These are phyloP conservation scores for Trichoderma sp. DNA, from an alignment of 2,329 filamentous ascomycete genomes.

Conservation along the genomic window DNA sequence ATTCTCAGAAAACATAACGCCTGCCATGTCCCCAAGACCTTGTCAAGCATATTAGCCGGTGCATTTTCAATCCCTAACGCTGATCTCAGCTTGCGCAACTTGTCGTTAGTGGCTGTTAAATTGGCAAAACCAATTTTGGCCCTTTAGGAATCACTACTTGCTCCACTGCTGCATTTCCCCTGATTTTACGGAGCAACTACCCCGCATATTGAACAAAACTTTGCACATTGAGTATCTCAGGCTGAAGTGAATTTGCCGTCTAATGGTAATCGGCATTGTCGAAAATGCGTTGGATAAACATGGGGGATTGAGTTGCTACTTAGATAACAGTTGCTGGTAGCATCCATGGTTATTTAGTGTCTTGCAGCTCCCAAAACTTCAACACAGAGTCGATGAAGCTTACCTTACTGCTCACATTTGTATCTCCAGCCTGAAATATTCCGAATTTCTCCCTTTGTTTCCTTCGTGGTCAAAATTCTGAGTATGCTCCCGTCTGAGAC, in stretches of 20 bases:
- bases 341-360: not conserved
- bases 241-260: not conserved
- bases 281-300: not conserved
- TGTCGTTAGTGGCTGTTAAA: not conserved
- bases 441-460: not conserved
- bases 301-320: not conserved
- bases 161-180: not conserved
- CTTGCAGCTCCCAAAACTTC: not conserved
- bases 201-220: no score
- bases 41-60: not conserved
- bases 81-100: not conserved
- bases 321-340: not conserved
- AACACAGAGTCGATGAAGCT: not conserved
- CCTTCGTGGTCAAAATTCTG: not conserved
- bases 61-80: not conserved
- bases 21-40: not conserved
- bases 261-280: not conserved
- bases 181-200: not conserved
- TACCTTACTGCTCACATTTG: not conserved
- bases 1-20: not conserved
- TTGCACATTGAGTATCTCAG: not conserved
- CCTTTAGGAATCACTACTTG: not conserved
- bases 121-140: not conserved
- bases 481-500: not conserved
- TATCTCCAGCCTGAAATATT: not conserved